phyloP scores from a whole-genome alignment of 2,329 filamentous ascomycete genomes.

The Cladophialophora exuberans region DNA sequence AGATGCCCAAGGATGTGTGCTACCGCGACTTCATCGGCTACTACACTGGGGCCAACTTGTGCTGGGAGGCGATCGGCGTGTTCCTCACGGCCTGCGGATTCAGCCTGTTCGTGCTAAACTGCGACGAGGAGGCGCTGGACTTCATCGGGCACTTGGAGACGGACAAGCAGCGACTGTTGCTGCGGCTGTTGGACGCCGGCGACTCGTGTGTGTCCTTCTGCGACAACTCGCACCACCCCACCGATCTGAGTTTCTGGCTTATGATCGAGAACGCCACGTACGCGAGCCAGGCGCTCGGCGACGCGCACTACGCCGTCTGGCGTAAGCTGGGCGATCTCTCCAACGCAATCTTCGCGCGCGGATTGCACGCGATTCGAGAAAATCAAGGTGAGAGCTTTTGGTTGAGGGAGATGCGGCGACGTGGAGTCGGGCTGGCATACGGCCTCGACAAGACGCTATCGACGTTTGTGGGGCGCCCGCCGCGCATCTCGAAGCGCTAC shows the following conservation, averaged over 20 bases:
- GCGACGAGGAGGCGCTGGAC: constrained; percentile 33
- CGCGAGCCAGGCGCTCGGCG: constrained; percentile 2
- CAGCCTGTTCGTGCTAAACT: constrained; percentile 40
- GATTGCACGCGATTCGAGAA: constrained; percentile 49
- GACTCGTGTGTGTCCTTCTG: constrained; percentile 25
- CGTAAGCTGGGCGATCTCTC: constrained; percentile 51
- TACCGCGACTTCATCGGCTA: constrained; percentile 17
- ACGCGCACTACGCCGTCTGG: constrained; percentile 53
- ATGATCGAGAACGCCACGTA: constrained; percentile 38
- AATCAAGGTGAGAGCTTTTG: constrained; percentile 40
- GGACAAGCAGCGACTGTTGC: constrained; percentile 37
- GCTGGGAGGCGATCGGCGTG: constrained; percentile 48
- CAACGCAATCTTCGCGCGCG: constrained; percentile 52
- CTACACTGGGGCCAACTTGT: constrained; percentile 33
- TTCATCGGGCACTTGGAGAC: constrained; percentile 35
- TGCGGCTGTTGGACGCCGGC: constrained; percentile 40
- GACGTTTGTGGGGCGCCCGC: constrained; percentile 56
- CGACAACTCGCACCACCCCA: neutral
- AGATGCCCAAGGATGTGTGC: neutral
- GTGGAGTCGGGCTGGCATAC: constrained; percentile 44
- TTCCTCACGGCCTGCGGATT: constrained; percentile 44
- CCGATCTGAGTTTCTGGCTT: constrained; percentile 37
- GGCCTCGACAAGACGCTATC: constrained; percentile 53
- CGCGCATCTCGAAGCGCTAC: constrained; percentile 49
- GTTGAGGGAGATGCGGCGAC: neutral